These are phyloP conservation scores for Suillus americanus DNA, from an alignment of 768 basidiomycete species.

Conservation along the genomic window DNA sequence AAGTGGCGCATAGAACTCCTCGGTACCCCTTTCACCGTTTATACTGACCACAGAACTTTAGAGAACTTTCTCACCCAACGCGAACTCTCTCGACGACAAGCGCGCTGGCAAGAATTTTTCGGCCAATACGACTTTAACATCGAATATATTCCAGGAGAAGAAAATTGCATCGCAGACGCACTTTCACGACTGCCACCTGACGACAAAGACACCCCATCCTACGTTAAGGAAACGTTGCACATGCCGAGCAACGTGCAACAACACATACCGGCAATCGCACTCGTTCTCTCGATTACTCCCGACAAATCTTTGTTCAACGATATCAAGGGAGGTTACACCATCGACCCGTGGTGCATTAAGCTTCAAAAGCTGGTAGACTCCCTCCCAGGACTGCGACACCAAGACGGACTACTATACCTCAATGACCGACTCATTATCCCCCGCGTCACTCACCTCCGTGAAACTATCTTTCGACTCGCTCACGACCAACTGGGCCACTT, in stretches of 20 bases:
- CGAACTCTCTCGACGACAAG: too few relatives aligned
- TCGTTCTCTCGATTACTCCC: background rate
- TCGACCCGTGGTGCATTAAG: background rate
- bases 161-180: too few relatives aligned
- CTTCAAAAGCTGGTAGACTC: background rate
- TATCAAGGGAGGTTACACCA: background rate
- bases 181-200: too few relatives aligned
- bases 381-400: background rate
- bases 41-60: too few relatives aligned
- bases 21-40: too few relatives aligned
- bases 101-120: too few relatives aligned
- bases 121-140: too few relatives aligned
- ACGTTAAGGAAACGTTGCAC: rapidly evolving
- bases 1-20: too few relatives aligned
- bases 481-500: slow-evolving; percentile 11
- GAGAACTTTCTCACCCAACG: too few relatives aligned
- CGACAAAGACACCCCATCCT: rapidly evolving
- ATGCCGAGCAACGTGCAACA: too few relatives aligned
- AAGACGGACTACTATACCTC: slow-evolving; percentile 24
- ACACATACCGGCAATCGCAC: rapidly evolving
- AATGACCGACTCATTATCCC: slow-evolving; percentile 13
- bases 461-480: background rate
- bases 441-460: slow-evolving; percentile 19
- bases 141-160: too few relatives aligned
- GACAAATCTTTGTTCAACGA: background rate